Conservation (phyloP, 805 yeast genomes). For the Candida pseudofarinosa region DNA sequence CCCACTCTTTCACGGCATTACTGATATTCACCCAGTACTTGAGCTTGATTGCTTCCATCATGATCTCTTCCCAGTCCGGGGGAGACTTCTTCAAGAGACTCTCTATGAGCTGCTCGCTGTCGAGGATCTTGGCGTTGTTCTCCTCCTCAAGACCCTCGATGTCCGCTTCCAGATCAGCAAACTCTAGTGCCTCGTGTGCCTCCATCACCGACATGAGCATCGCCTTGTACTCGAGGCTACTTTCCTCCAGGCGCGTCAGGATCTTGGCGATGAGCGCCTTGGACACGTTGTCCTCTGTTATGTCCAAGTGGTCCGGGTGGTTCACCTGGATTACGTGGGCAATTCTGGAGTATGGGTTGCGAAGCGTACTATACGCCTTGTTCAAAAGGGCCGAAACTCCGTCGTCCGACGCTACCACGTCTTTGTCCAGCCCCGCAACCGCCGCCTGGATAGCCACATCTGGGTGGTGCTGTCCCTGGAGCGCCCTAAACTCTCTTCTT, state of each 20-base stretch:
- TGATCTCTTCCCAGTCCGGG: conserved; percentile 53
- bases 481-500: conserved; percentile 66
- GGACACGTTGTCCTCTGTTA: conserved; percentile 54
- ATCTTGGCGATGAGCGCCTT: conserved; percentile 41
- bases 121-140: conserved; percentile 53
- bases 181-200: conserved; percentile 77
- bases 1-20: conserved; percentile 74
- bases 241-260: conserved; percentile 27
- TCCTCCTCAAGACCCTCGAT: conserved; percentile 47
- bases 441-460: conserved; percentile 47
- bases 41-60: conserved; percentile 62
- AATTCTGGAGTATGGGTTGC: conserved; percentile 61
- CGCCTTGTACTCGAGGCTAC: conserved; percentile 42
- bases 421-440: conserved; percentile 10
- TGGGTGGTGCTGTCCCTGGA: conserved; percentile 81
- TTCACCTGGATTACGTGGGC: conserved; percentile 32
- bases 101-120: conserved; percentile 43
- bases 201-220: conserved; percentile 76
- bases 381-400: conserved; percentile 56
- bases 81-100: conserved; percentile 39
- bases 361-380: conserved; percentile 69
- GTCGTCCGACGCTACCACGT: conserved; percentile 15
- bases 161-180: conserved; percentile 56
- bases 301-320: conserved; percentile 44
- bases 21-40: conserved; percentile 83